Evolutionary conservation across 805 yeast genomes (phyloP), one percentile per base, ranked within the genome.

Genomic region (Ogataea allantospora): DNA sequence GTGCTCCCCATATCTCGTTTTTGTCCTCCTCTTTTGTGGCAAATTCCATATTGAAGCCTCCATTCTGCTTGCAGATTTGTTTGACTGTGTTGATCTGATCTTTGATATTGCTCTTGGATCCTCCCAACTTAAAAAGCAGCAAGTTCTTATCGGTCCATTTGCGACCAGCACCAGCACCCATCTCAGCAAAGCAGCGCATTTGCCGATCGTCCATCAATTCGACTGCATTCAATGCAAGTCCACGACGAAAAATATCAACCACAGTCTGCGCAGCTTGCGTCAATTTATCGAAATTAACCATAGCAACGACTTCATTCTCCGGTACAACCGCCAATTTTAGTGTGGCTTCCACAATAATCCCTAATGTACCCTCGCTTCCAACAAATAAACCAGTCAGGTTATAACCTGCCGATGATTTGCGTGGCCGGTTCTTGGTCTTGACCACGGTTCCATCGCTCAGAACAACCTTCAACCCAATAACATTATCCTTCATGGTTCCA

Each of bases 401-500:
- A 55, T 84, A 84, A 9, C 95, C 95, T 7, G 91, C 89, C 45
- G 85, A 72, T 2, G 88, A 75, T 50, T 85, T 84, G 51, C 85
- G 71, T 3, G 93, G 89, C 55, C 93, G 69, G 48, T 73, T 77
- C 43, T 77, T 76, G 1, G 95, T 85, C 62, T 81, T 85, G 33
- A 84, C 67, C 22, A 85, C 65, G 1, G 88, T 79, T 2, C 95
- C 95, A 60, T 84, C 95, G 10, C 93, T 85, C 30, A 84, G 60
- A 6, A 85, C 93, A 15, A 84, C 85, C 1, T 87, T 85, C 41
- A 83, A 56, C 40, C 74, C 74, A 17, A 83, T 57, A 1, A 82
- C 78, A 55, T 83, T 79, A 56, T 84, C 88, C 54, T 80, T 77
- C 79, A 84, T 82, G 12, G 91, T 85, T 14, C 95, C 95, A 49